A percentile compares a stretch with the other conserved stretches of the same genome.
Evolutionary conservation across 2,329 filamentous ascomycete genomes (phyloP).

Genomic region (Pezizomycotina sp.): DNA sequence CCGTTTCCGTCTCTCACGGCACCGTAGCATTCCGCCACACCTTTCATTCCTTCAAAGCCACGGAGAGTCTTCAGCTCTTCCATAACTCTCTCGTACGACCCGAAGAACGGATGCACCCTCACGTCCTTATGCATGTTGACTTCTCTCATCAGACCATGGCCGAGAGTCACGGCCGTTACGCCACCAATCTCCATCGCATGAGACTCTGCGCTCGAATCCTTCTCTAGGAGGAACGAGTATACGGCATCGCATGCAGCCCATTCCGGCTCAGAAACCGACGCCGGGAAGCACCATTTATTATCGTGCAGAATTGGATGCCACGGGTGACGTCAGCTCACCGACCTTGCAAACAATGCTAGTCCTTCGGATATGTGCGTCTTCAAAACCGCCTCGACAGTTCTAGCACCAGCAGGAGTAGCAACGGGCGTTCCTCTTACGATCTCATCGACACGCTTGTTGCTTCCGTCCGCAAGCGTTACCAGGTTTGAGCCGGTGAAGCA

Average conservation of each 20-base stretch:
- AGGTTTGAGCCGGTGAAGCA: slow-evolving; percentile 40
- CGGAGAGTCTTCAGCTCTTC: slow-evolving; percentile 32
- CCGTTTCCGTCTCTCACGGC: too few species aligned
- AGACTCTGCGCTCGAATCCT: slow-evolving; percentile 31
- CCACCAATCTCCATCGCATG: slow-evolving; percentile 35
- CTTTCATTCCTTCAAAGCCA: too few species aligned
- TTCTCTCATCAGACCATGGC: slow-evolving; percentile 36
- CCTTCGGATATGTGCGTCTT: slow-evolving; percentile 33
- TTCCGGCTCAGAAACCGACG: slow-evolving; percentile 26
- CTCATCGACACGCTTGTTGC: slow-evolving; percentile 30
- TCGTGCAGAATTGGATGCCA: slow-evolving; percentile 41
- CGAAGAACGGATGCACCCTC: slow-evolving; percentile 40
- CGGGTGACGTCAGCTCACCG: slow-evolving; percentile 37
- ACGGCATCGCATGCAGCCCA: slow-evolving; percentile 35
- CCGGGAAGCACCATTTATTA: slow-evolving; percentile 36
- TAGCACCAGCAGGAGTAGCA: slow-evolving; percentile 36
- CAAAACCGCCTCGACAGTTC: slow-evolving; percentile 37
- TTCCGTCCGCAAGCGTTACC: slow-evolving; percentile 34
- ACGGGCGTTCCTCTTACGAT: slow-evolving; percentile 36
- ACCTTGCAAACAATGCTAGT: slow-evolving; percentile 34
- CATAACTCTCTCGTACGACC: slow-evolving; percentile 34
- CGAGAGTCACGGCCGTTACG: slow-evolving; percentile 41
- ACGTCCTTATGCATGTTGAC: slow-evolving; percentile 27
- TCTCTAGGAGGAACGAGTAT: slow-evolving; percentile 42
- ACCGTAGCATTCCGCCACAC: too few species aligned